Conservation (phyloP, 495 filamentous ascomycete species). For the Lindgomyces ingoldianus region DNA sequence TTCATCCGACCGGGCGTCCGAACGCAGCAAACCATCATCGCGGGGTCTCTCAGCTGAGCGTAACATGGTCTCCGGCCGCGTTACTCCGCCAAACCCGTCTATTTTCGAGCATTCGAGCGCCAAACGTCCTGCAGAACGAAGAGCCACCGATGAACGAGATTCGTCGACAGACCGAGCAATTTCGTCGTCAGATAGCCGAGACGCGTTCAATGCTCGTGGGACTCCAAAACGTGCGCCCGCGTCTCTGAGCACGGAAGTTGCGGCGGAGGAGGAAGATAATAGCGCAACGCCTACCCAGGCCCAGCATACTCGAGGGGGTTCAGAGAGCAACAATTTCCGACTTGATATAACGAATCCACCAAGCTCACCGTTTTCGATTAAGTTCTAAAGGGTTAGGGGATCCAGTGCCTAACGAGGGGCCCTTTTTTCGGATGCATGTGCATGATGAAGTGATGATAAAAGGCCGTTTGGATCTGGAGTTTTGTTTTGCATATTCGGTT, state of each 20-base stretch:
- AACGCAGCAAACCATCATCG: constrained; percentile 15
- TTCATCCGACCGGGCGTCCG: not conserved
- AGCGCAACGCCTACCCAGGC: constrained; percentile 37
- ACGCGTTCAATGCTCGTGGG: constrained; percentile 28
- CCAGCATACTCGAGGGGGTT: constrained; percentile 21
- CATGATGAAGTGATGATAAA: constrained; percentile 24
- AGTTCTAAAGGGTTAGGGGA: constrained; percentile 17
- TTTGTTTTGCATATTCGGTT: constrained; percentile 24
- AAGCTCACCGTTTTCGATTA: constrained; percentile 33
- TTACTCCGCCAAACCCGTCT: constrained; percentile 25
- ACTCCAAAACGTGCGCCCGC: constrained; percentile 22
- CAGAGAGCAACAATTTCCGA: constrained; percentile 19
- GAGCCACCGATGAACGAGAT: constrained; percentile 10
- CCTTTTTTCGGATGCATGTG: constrained; percentile 2
- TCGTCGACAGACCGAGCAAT: constrained; percentile 29
- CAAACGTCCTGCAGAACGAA: constrained; percentile 8
- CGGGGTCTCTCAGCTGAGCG: constrained; percentile 30
- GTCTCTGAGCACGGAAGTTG: constrained; percentile 14
- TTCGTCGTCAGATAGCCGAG: constrained; percentile 35
- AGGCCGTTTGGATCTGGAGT: constrained; percentile 17
- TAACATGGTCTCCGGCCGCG: constrained; percentile 12
- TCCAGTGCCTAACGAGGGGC: not conserved
- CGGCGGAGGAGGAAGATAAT: constrained; percentile 34
- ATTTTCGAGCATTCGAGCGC: constrained; percentile 12
- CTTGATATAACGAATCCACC: constrained; percentile 31